Base-by-base conservation (phyloP, 1,284 basidiomycete species). In the Veloboletus limbatus region DNA sequence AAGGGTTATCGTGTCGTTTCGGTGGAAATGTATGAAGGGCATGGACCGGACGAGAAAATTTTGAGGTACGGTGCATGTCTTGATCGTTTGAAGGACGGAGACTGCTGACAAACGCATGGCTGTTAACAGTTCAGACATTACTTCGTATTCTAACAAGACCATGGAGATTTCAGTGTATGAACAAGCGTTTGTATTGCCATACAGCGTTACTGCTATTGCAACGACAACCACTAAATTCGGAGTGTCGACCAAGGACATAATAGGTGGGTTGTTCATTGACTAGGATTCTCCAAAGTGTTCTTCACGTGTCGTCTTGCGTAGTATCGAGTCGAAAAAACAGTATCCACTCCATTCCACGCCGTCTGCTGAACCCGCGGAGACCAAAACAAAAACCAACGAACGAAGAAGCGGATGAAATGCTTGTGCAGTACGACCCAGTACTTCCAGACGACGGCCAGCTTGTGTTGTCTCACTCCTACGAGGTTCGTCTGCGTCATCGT, bases 21-120 rank as follows among this genome's bases (percentile, higher is more conserved):
- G 8, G 84, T 94, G 2, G 94, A 97, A 69, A 70, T 97, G 45
- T 97, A 92, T 68, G 92, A 97, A 62, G 86, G 88, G 1, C 56
- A 64, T 16, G 69, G 68, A 2, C 63, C 76, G 2, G 82, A 88
- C 59, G 77, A 85, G 22, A 86, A 87, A 63, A 84, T 72, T 2
- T 70, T 70, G 45, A 92, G 88, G 90, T 88, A 60, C 34, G 70
- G 28, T 27, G n/a, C n/a, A n/a, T n/a, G 11, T 18, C 20, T 30
- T 24, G 33, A 13, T 9, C 2, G 16, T 10, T 8, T 7, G 4
- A 17, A 3, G 7, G 20, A 9, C 27, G 3, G 14, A 7, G 2
- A 8, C 30, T 18, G 11, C 31, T 48, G 35, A 60, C 30, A n/a
- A n/a, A n/a, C n/a, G n/a, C 4, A 18, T 26, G 44, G 11, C 31